Evolutionary conservation across 2,329 filamentous ascomycete species (phyloP), one percentile per base, ranked within the genome.

Genomic region (Monosporascus sp.): DNA sequence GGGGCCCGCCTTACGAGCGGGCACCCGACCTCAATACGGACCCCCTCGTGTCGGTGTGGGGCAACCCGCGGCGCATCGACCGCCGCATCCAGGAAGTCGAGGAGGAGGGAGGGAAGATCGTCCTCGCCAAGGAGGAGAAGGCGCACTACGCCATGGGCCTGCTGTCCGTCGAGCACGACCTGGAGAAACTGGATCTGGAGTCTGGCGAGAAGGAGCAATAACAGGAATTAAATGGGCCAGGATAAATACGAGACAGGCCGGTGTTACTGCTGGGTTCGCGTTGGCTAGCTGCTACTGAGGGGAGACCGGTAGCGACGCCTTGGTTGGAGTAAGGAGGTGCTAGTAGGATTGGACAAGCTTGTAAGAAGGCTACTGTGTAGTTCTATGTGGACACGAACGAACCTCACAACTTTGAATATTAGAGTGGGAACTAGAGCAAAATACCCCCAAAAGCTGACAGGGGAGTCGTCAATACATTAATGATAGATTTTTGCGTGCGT

Each of bases 131-230:
- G 58, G 77, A 77, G 8, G 82, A 88, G 61, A 77, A 83, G 60
- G 76, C 87, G 3, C 84, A 86, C 61, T 91, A 88, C 73, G 90
- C 90, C 1, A 78, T 95, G 66, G 92, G 92, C 1, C 65, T 96
- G 53, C 71, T 96, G 56, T 84, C 83, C 3, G 79, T 90, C n/a
- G 88, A 95, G 63, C 82, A 86, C 52, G 89, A 95, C 68, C 76
- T 94, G 57, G 77, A 83, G 57, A 76, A 74, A 60, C 69, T 89
- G 61, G 81, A 82, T 52, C 63, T 89, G 41, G 76, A 78, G 44
- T 72, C 76, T 48, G 66, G 55, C 15, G 64, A 68, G 27, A 57
- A 52, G 37, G 62, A 62, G 17, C 31, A 11, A 34, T 34, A 34
- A 34, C 31, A 34, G 31, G 31, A 14, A 34, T 14, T 34, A 34